Base-by-base conservation (phyloP, 2,329 filamentous ascomycete species). In the Diaporthe amygdali region DNA sequence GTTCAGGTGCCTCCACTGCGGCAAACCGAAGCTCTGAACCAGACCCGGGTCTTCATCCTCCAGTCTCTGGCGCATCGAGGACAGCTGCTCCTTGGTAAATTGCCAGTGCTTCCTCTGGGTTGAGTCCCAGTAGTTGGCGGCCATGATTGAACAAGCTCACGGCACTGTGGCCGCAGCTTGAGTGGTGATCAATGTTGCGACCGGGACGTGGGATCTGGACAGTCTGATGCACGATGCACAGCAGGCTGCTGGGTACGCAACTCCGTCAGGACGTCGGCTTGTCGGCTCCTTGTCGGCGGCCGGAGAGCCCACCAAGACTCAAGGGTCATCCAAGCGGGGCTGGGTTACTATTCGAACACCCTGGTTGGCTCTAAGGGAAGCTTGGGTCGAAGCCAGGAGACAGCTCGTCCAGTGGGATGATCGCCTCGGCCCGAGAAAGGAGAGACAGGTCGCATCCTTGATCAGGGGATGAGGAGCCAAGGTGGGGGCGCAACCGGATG, bases 61-160 rank as follows among this genome's bases (percentile, higher is more conserved):
- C 54, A 97, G 90, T 77, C 90, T 90, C 79, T 92, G 90, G 70
- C 96, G 92, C 80, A 93, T 90, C 66, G 92, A 87, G 17, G 90
- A 89, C 67, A 99, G 88, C 79, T 95, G 91, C 73, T 94, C 91
- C 78, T 94, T 93, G 56, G 94, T 92, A 82, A 97, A 97, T 70
- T 94, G 93, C 96, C 96, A 99, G 84, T 93, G 90, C 76, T 91
- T 92, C 76, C 92, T 90, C 83, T 99, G 96, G 32, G 94, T 96
- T 69, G 96, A 98, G 74, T 94, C 93, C 95, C 95, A 99, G 84
- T 96, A 99, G 83, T 96, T 98, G 79, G 95, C 94, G 41, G 96
- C 94, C 96, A 98, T 98, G 67, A 71, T 77, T 69, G 51, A 34
- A 22, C 4, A 75, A 34, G 64, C 69, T 46, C 47, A 63, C 63